Percentiles rank a stretch among this genome's conserved stretches.
These are phyloP conservation scores for Glycine soja DNA, from an alignment of 306 rosid genomes.

Conservation along the genomic window DNA sequence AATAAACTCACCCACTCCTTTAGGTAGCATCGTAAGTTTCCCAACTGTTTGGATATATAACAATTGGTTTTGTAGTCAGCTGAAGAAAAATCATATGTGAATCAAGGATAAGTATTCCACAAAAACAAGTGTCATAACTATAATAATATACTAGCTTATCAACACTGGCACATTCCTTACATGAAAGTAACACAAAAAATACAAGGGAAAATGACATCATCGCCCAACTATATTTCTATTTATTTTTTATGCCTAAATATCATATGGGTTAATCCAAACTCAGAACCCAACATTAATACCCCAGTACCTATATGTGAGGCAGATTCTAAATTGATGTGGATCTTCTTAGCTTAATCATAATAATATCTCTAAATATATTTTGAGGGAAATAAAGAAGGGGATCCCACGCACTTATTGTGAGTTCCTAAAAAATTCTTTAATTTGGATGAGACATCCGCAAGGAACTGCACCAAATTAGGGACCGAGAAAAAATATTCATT, in stretches of 20 bases:
- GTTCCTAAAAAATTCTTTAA: slow-evolving; percentile 34
- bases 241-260: too few relatives aligned
- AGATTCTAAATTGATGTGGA: slow-evolving; percentile 9
- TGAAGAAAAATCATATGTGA: slow-evolving; percentile 45
- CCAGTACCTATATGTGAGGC: background rate
- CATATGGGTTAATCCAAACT: too few relatives aligned
- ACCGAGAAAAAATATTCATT: too few relatives aligned
- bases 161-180: slow-evolving; percentile 23
- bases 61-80: slow-evolving; percentile 62
- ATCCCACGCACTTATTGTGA: slow-evolving; percentile 55
- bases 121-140: slow-evolving; percentile 12
- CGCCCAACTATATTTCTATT: background rate
- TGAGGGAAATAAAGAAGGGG: slow-evolving; percentile 10
- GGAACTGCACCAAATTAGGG: too few relatives aligned
- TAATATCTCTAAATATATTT: background rate
- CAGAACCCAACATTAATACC: too few relatives aligned
- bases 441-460: slow-evolving; percentile 44
- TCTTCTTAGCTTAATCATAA: background rate
- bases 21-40: slow-evolving; percentile 56
- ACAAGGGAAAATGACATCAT: background rate
- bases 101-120: slow-evolving; percentile 8
- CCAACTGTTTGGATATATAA: slow-evolving; percentile 69
- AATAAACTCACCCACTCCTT: slow-evolving; percentile 61
- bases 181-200: slow-evolving; percentile 30
- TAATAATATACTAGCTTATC: background rate